Evolutionary conservation across 1,284 basidiomycete genomes (phyloP).

Genomic region (Lignosus rhinocerotis): DNA sequence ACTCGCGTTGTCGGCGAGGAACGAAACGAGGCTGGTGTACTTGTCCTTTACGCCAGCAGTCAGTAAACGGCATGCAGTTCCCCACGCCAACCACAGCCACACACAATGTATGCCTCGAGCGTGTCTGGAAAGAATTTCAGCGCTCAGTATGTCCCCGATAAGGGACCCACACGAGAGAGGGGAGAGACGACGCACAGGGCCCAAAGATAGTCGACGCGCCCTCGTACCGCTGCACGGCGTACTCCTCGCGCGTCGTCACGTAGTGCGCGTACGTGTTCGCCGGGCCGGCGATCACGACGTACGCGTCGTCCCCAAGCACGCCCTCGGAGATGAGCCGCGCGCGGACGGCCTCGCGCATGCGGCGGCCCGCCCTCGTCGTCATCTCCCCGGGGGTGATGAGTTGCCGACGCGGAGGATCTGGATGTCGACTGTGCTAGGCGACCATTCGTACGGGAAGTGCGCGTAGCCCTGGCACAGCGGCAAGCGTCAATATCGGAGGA

Average conservation of each 20-base stretch:
- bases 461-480: slow-evolving; percentile 54
- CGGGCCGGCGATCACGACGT: slow-evolving; percentile 77
- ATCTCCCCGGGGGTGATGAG: not conserved
- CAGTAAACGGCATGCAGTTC: too few species aligned
- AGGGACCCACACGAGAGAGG: not conserved
- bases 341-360: slow-evolving; percentile 57
- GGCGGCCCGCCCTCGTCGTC: slow-evolving; percentile 45
- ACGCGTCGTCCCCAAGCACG: slow-evolving; percentile 63
- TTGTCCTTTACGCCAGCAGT: slow-evolving; percentile 43
- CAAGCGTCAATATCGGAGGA: not conserved
- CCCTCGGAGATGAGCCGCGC: slow-evolving; percentile 61
- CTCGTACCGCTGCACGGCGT: slow-evolving; percentile 77
- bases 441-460: slow-evolving; percentile 73
- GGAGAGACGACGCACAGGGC: slow-evolving; percentile 51
- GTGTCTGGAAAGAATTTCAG: slow-evolving; percentile 46
- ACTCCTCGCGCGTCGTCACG: slow-evolving; percentile 75
- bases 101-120: slow-evolving; percentile 70
- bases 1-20: slow-evolving; percentile 52
- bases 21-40: slow-evolving; percentile 66
- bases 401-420: slow-evolving; percentile 83
- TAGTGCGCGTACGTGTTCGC: slow-evolving; percentile 83
- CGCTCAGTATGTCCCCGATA: not conserved
- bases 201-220: slow-evolving; percentile 83
- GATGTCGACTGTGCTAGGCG: slow-evolving; percentile 73
- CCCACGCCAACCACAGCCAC: not conserved